These are phyloP conservation scores for Chaetomidium leptoderma DNA, from an alignment of 495 filamentous ascomycete genomes.

Conservation along the genomic window DNA sequence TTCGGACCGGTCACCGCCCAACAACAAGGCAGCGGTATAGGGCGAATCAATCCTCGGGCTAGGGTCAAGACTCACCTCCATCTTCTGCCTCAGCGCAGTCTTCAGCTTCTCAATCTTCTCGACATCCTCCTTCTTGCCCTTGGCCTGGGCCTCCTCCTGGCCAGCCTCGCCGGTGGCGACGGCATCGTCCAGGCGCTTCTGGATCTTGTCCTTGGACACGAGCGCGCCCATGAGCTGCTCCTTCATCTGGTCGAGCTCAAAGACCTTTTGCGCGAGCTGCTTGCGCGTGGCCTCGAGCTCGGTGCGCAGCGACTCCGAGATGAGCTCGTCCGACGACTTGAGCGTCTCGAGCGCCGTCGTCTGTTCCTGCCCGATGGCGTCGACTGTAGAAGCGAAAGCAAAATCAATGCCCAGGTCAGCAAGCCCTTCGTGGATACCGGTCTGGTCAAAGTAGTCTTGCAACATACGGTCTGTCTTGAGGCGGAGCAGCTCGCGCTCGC, in stretches of 20 bases:
- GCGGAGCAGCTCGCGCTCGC: constrained; percentile 44
- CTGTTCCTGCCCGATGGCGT: constrained; percentile 45
- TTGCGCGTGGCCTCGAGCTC: constrained; percentile 48
- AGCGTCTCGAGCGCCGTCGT: constrained; percentile 46
- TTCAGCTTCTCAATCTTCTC: constrained; percentile 51
- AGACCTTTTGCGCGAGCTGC: constrained; percentile 37
- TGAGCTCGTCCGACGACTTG: constrained; percentile 50
- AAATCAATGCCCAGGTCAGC: constrained; percentile 15
- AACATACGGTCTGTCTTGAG: constrained; percentile 37
- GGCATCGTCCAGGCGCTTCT: constrained; percentile 46
- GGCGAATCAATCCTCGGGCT: constrained; percentile 12
- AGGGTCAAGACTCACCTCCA: constrained; percentile 40
- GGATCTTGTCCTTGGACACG: constrained; percentile 52
- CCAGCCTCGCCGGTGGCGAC: background rate
- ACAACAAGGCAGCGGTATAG: constrained; percentile 13
- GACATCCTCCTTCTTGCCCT: constrained; percentile 44
- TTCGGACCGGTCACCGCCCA: background rate
- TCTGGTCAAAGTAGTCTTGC: background rate
- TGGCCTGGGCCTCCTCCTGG: constrained; percentile 17
- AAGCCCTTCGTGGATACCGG: no score
- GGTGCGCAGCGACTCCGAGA: constrained; percentile 47
- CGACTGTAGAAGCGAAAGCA: constrained; percentile 32
- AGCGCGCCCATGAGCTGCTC: constrained; percentile 48
- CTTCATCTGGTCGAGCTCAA: constrained; percentile 48
- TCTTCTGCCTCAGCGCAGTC: constrained; percentile 43